Base-by-base conservation (phyloP, 2,329 filamentous ascomycete genomes). In the Venturia oleaginea region DNA sequence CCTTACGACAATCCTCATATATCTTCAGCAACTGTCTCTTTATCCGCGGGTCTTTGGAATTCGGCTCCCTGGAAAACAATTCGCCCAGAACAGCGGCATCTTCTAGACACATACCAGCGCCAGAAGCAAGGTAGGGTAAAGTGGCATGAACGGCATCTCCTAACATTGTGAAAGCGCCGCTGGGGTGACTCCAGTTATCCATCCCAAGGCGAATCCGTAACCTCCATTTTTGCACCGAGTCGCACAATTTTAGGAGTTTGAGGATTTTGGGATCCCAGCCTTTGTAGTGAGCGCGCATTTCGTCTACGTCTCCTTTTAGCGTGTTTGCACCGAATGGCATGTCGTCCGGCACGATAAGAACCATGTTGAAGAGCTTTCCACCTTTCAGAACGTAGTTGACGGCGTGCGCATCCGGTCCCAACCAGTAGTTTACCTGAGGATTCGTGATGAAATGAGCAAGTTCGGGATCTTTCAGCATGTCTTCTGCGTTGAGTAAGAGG, bases 121-220 rank as follows among this genome's bases (percentile, higher is more conserved):
- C 85, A 0, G 84, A 80, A 0, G 84, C 85, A 48, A 85, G 81
- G 42, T 84, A 81, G 0, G 85, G 85, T 0, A 84, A 82, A 38
- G 82, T 82, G 0, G 84, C 84, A 70, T 88, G 85, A 0, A 85
- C 85, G 0, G 86, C 84, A 69, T 88, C 85, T 17, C 85, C 86
- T 0, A 84, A 72, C 43, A 63, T 57, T 4, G 42, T 40, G 30
- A 63, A 57, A 22, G 32, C 42, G 17, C 48, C 42, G 22, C 34
- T 40, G 15, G 43, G 46, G 19, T 63, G 43, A 30, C 43, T 59
- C 61, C 61, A 63, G 17, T 54, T 11, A n/a, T 79, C 78, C 43
- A 85, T 76, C 5, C 80, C 79, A 0, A 79, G 79, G 0, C 84
- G 77, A 65, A 84, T 85, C 71, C 81, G 84, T 0, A 87, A 73